These are phyloP conservation scores for Tolypocladium endophyticum DNA, from an alignment of 2,329 filamentous ascomycete species.

Conservation along the genomic window DNA sequence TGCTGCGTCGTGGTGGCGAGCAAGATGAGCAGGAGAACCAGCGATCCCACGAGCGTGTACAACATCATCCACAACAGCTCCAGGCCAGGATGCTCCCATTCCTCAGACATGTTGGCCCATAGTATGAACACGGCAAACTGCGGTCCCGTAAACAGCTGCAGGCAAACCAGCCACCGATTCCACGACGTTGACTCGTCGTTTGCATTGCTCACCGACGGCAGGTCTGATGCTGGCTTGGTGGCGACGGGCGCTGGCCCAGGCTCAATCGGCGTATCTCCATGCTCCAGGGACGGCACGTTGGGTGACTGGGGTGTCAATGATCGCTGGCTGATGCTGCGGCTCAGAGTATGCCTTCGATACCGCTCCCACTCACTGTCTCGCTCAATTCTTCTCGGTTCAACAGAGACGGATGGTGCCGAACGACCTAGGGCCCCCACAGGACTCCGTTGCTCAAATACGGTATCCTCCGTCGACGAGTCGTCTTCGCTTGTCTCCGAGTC, in stretches of 20 bases:
- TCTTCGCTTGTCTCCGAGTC: slow-evolving; percentile 54
- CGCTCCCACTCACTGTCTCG: slow-evolving; percentile 49
- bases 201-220: slow-evolving; percentile 19
- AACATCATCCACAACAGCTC: slow-evolving; percentile 47
- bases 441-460: slow-evolving; percentile 16
- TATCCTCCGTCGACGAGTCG: slow-evolving; percentile 13
- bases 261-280: slow-evolving; percentile 10
- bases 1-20: slow-evolving; percentile 58
- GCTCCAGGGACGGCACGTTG: slow-evolving; percentile 8
- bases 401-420: slow-evolving; percentile 21
- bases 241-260: background rate
- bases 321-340: slow-evolving; percentile 13
- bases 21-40: slow-evolving; percentile 55
- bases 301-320: slow-evolving; percentile 5
- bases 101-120: slow-evolving; percentile 57
- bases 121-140: slow-evolving; percentile 69
- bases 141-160: slow-evolving; percentile 82
- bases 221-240: slow-evolving; percentile 20
- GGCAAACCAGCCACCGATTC: slow-evolving; percentile 81
- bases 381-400: slow-evolving; percentile 22
- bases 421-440: slow-evolving; percentile 15
- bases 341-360: slow-evolving; percentile 38
- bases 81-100: slow-evolving; percentile 39
- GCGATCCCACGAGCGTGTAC: slow-evolving; percentile 57
- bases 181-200: slow-evolving; percentile 47